Conservation (phyloP, 768 basidiomycete species). For the Lactifluus rugatus region DNA sequence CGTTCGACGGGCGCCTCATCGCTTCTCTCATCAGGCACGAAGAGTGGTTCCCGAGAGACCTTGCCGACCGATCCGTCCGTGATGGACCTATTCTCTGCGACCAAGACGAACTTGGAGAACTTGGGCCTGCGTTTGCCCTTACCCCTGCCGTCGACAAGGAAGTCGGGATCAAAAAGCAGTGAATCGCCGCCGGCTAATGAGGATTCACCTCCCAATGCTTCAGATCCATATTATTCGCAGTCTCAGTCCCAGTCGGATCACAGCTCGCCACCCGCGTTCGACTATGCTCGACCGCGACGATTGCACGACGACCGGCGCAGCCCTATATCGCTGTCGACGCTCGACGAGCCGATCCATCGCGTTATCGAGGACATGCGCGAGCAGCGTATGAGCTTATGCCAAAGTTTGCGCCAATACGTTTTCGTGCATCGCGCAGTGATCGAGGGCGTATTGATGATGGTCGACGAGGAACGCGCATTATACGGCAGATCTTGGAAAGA, state of each 20-base stretch:
- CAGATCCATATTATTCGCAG: constrained; percentile 9
- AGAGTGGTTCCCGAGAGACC: constrained; percentile 13
- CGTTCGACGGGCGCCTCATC: constrained; percentile 15
- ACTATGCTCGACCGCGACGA: constrained; percentile 54
- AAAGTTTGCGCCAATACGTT: constrained; percentile 89
- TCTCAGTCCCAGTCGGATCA: constrained; percentile 12
- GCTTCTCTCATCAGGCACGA: constrained; percentile 9
- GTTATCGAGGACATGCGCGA: constrained; percentile 91
- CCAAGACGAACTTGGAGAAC: constrained; percentile 6
- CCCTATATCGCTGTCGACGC: constrained; percentile 51
- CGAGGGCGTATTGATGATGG: constrained; percentile 67
- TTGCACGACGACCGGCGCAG: constrained; percentile 40
- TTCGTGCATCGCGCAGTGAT: constrained; percentile 84
- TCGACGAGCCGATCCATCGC: constrained; percentile 68
- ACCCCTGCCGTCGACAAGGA: neutral
- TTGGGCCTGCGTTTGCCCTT: neutral
- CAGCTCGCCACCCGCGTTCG: constrained; percentile 27
- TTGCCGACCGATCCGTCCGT: constrained; percentile 18
- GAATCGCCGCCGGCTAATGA: constrained; percentile 8
- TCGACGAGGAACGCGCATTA: constrained; percentile 56
- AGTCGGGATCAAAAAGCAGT: constrained; percentile 2
- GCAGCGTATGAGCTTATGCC: constrained; percentile 94
- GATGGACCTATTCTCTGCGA: constrained; percentile 9
- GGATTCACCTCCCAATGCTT: constrained; percentile 7
- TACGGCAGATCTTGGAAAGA: constrained; percentile 24